A percentile compares a stretch with the other conserved stretches of the same genome.
Evolutionary conservation across 2,329 filamentous ascomycete genomes (phyloP).

Genomic region (Lecanoromycetidae sp.): DNA sequence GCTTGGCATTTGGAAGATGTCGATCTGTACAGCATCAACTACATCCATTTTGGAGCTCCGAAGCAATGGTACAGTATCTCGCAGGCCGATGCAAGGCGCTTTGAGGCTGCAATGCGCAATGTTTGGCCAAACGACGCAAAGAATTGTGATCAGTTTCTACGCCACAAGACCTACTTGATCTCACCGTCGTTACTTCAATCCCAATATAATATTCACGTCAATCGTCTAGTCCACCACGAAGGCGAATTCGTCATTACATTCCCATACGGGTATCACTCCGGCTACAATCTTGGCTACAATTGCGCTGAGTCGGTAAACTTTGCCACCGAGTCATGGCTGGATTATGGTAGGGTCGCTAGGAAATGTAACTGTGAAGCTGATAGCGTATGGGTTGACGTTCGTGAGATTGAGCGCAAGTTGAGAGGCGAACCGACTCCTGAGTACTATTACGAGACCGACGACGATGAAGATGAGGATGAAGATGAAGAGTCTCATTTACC

Average conservation of each 20-base stretch:
- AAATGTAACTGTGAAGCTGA: slow-evolving; percentile 95
- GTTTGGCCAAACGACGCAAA: slow-evolving; percentile 94
- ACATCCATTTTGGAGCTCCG: slow-evolving; percentile 93
- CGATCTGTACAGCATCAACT: slow-evolving; percentile 98
- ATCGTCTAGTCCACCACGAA: slow-evolving; percentile 87
- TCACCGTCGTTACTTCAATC: slow-evolving; percentile 78
- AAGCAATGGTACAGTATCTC: slow-evolving; percentile 99
- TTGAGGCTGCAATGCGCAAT: slow-evolving; percentile 88
- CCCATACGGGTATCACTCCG: slow-evolving; percentile 95
- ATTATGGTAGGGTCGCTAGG: slow-evolving; percentile 89
- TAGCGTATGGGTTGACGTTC: slow-evolving; percentile 96
- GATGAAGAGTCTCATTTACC: slow-evolving; percentile 56
- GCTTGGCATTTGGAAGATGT: slow-evolving; percentile 98
- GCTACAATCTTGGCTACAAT: slow-evolving; percentile 96
- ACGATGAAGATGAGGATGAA: slow-evolving; percentile 42
- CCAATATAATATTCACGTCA: slow-evolving; percentile 89
- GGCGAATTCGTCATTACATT: slow-evolving; percentile 98
- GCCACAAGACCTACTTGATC: slow-evolving; percentile 95
- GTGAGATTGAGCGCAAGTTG: slow-evolving; percentile 88
- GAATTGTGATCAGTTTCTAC: slow-evolving; percentile 87
- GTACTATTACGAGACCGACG: slow-evolving; percentile 33
- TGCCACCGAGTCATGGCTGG: slow-evolving; percentile 85
- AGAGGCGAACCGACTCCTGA: slow-evolving; percentile 61
- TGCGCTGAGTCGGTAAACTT: slow-evolving; percentile 99
- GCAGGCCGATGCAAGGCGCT: slow-evolving; percentile 81